Conservation (phyloP, 805 yeast genomes). For the Hanseniaspora occidentalis region DNA sequence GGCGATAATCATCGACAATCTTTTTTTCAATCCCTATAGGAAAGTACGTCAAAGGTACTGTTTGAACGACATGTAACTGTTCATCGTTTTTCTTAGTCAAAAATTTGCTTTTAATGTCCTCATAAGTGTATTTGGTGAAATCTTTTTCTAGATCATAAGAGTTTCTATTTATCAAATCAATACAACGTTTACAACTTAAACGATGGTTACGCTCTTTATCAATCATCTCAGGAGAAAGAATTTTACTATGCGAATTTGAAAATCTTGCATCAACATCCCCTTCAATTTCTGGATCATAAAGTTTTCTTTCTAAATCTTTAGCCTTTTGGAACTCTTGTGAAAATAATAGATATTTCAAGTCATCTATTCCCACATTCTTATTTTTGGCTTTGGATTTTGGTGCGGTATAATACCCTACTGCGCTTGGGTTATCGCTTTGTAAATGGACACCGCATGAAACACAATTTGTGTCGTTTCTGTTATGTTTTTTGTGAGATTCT, state of each 20-base stretch:
- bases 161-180: constrained; percentile 36
- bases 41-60: constrained; percentile 57
- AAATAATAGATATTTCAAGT: constrained; percentile 19
- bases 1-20: neutral
- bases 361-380: constrained; percentile 8
- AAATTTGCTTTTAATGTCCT: constrained; percentile 18
- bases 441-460: constrained; percentile 45
- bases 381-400: constrained; percentile 11
- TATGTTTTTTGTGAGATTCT: too few relatives aligned
- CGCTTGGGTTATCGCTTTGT: constrained; percentile 27
- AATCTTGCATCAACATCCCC: neutral
- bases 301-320: constrained; percentile 9
- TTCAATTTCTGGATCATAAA: neutral
- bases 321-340: constrained; percentile 18
- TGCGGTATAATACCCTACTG: constrained; percentile 33
- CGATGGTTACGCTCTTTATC: constrained; percentile 5
- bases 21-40: constrained; percentile 34
- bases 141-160: constrained; percentile 27
- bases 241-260: neutral
- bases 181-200: constrained; percentile 43
- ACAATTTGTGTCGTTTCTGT: constrained; percentile 28
- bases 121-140: constrained; percentile 17
- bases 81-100: neutral
- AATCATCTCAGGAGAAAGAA: constrained; percentile 1
- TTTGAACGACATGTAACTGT: constrained; percentile 32